Evolutionary conservation across 257 asterid genomes (phyloP).

Genomic region (Phtheirospermum japonicum): DNA sequence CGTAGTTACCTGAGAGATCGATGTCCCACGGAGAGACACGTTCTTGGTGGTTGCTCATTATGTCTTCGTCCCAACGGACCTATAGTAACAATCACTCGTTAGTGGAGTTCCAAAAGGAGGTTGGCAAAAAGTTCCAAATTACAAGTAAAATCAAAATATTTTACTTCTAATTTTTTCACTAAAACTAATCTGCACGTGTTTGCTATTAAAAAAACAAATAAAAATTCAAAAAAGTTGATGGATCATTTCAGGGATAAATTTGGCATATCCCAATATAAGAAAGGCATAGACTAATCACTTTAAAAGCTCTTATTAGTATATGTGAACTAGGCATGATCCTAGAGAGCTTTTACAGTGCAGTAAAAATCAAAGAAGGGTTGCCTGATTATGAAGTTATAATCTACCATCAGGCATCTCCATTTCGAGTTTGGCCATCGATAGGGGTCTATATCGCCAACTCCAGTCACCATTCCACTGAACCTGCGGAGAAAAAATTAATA

Average conservation of each 20-base stretch:
- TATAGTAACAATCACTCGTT: constrained; percentile 30
- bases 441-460: constrained; percentile 71
- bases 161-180: neutral
- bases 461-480: constrained; percentile 91
- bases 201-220: no score
- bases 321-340: neutral
- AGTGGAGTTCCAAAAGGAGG: constrained; percentile 3
- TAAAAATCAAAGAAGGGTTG: constrained; percentile 25
- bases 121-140: neutral
- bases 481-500: constrained; percentile 34
- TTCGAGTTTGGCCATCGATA: constrained; percentile 86
- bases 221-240: no score
- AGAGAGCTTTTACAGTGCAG: constrained; percentile 18
- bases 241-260: no score
- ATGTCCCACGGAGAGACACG: constrained; percentile 98
- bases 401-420: constrained; percentile 95
- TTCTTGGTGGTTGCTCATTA: constrained; percentile 69
- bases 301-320: no score
- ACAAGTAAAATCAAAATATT: neutral
- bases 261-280: no score
- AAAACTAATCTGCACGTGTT: neutral
- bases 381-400: constrained; percentile 29
- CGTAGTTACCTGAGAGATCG: constrained; percentile 78
- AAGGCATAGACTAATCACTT: no score
- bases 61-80: constrained; percentile 97